phyloP scores from a whole-genome alignment of 192 early-diverging fungal genomes.

The Pilobolus umbonatus region DNA sequence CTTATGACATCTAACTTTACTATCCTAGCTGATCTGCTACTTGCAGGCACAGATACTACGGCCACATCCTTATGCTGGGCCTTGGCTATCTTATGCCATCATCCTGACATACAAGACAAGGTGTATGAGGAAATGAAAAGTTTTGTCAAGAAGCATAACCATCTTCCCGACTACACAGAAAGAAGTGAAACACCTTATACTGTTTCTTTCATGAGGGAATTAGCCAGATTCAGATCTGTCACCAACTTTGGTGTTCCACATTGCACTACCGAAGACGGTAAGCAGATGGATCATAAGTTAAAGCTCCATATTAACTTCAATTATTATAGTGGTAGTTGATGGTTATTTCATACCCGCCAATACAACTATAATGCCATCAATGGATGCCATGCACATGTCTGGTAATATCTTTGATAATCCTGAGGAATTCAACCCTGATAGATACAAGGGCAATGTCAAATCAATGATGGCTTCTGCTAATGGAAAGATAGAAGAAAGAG shows the following conservation, averaged over 20 bases:
- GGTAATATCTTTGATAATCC: neutral
- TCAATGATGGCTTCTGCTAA: neutral
- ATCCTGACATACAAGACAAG: neutral
- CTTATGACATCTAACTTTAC: too few relatives aligned
- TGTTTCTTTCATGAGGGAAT: neutral
- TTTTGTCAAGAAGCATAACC: neutral
- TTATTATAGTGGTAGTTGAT: neutral
- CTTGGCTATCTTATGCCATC: neutral
- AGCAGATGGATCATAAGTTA: neutral
- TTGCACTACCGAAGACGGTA: neutral
- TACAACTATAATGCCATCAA: neutral
- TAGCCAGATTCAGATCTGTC: neutral
- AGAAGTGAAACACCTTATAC: neutral
- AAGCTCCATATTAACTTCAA: neutral
- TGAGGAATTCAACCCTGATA: neutral
- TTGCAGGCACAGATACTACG: neutral
- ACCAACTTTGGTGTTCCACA: neutral
- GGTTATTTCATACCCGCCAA: neutral
- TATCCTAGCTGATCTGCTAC: neutral
- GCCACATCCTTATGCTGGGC: neutral
- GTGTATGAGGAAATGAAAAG: neutral
- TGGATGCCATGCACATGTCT: conserved; percentile 1
- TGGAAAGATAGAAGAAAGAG: neutral
- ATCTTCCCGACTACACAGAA: neutral
- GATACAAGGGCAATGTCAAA: neutral